Conservation (phyloP, 176 grass and related monocot genomes). For the Canna indica region DNA sequence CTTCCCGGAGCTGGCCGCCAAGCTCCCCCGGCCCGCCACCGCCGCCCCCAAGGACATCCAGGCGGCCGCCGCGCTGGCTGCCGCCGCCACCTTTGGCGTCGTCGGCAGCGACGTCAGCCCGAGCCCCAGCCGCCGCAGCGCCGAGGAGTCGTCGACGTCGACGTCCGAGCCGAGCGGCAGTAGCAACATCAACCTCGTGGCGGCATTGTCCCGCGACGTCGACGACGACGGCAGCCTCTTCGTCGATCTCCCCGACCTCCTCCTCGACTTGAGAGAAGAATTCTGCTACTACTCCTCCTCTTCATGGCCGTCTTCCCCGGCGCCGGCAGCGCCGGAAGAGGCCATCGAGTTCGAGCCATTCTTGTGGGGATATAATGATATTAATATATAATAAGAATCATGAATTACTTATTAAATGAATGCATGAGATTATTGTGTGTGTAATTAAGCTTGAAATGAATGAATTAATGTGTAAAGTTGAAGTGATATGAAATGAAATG, state of each 20-base stretch:
- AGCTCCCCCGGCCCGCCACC: not conserved
- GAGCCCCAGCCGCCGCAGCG: not conserved
- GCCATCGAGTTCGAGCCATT: not conserved
- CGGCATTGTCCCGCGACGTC: too few species aligned
- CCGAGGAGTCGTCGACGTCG: not conserved
- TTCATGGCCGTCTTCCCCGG: not conserved
- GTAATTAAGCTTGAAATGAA: too few species aligned
- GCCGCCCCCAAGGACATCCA: not conserved
- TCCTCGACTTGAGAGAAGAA: not conserved
- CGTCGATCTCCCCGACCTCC: not conserved
- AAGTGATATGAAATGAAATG: too few species aligned
- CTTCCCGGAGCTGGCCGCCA: conserved; percentile 34
- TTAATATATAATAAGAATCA: too few species aligned
- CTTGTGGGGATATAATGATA: not conserved
- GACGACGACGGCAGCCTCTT: not conserved
- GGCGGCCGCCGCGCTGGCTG: not conserved
- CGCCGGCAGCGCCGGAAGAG: not conserved
- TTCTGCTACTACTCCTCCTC: not conserved
- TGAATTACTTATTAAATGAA: too few species aligned
- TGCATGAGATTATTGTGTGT: too few species aligned
- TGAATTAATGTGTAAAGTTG: too few species aligned
- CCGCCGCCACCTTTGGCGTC: not conserved
- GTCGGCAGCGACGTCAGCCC: not conserved
- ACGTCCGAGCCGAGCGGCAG: not conserved
- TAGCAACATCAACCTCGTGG: too few species aligned